These are phyloP conservation scores for Erythrophleum ivorense DNA, from an alignment of 331 rosid species.

Conservation along the genomic window DNA sequence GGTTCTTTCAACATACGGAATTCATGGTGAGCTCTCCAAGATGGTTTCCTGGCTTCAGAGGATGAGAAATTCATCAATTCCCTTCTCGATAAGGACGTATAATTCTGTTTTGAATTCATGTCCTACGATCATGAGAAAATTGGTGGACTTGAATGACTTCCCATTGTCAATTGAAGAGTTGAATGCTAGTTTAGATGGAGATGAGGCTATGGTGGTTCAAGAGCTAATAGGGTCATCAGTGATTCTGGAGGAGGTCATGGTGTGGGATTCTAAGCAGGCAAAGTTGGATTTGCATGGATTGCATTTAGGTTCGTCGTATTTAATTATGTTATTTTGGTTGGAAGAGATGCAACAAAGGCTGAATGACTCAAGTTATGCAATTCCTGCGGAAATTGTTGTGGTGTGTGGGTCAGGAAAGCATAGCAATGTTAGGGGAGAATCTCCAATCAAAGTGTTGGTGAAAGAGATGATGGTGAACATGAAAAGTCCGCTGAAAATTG, in stretches of 20 bases:
- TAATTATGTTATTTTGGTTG: conserved; percentile 73
- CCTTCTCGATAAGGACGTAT: conserved; percentile 71
- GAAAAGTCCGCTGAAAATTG: conserved; percentile 68
- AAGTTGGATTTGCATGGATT: conserved; percentile 86
- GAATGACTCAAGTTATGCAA: conserved; percentile 29
- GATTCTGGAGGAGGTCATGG: conserved; percentile 68
- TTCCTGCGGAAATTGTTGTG: conserved; percentile 58
- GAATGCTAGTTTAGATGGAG: conserved; percentile 49
- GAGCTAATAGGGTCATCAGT: conserved; percentile 55
- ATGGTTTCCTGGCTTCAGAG: conserved; percentile 72
- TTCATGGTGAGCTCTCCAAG: conserved; percentile 55
- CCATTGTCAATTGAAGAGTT: conserved; percentile 60
- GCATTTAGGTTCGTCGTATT: conserved; percentile 73
- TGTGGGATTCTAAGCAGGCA: conserved; percentile 62
- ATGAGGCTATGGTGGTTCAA: conserved; percentile 66
- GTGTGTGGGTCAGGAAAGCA: conserved; percentile 85
- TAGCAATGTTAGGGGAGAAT: conserved; percentile 73
- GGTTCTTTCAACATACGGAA: conserved; percentile 79
- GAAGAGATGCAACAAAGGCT: conserved; percentile 63
- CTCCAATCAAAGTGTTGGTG: conserved; percentile 67
- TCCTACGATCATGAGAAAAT: conserved; percentile 52
- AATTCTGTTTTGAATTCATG: conserved; percentile 73
- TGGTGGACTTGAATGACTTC: conserved; percentile 42
- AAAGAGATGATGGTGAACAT: conserved; percentile 65
- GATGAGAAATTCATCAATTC: conserved; percentile 53